Conservation (phyloP, 2,329 filamentous ascomycete genomes). For the Aspergillus flavus region DNA sequence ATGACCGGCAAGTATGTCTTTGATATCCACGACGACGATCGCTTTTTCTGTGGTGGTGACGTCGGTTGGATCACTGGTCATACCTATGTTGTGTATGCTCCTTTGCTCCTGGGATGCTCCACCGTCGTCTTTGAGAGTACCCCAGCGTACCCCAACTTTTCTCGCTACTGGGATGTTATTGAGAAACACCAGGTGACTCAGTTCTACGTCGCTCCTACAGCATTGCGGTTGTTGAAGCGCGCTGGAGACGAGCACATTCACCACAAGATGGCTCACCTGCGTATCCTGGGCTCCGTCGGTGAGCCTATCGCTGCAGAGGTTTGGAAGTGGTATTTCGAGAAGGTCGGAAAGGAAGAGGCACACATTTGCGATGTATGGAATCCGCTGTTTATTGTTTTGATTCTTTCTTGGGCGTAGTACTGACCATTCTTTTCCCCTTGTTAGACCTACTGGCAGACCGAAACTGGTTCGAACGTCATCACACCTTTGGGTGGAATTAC, state of each 20-base stretch:
- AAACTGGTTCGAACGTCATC: slow-evolving; percentile 96
- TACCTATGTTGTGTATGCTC: slow-evolving; percentile 97
- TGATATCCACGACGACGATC: slow-evolving; percentile 91
- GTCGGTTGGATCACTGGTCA: slow-evolving; percentile 99
- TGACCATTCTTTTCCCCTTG: slow-evolving; percentile 12
- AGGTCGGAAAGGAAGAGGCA: slow-evolving; percentile 88
- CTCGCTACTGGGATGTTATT: slow-evolving; percentile 98
- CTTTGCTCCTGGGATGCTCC: slow-evolving; percentile 85
- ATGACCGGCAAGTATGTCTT: slow-evolving; percentile 98
- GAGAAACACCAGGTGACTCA: slow-evolving; percentile 93
- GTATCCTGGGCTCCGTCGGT: slow-evolving; percentile 90
- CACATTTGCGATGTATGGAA: slow-evolving; percentile 88
- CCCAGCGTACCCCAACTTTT: slow-evolving; percentile 96
- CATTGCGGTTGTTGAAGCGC: slow-evolving; percentile 88
- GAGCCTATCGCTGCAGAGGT: slow-evolving; percentile 97
- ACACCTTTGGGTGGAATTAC: slow-evolving; percentile 90
- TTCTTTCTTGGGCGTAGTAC: neutral
- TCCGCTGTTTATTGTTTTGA: neutral
- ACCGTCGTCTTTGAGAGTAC: slow-evolving; percentile 98
- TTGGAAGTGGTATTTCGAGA: slow-evolving; percentile 99
- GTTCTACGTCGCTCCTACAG: slow-evolving; percentile 97
- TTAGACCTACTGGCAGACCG: slow-evolving; percentile 99
- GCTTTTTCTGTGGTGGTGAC: slow-evolving; percentile 96
- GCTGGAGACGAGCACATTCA: slow-evolving; percentile 92
- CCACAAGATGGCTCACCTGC: slow-evolving; percentile 82